Conservation (phyloP, 192 early-diverging fungal genomes). For the Rhizoclosmatium sp. region DNA sequence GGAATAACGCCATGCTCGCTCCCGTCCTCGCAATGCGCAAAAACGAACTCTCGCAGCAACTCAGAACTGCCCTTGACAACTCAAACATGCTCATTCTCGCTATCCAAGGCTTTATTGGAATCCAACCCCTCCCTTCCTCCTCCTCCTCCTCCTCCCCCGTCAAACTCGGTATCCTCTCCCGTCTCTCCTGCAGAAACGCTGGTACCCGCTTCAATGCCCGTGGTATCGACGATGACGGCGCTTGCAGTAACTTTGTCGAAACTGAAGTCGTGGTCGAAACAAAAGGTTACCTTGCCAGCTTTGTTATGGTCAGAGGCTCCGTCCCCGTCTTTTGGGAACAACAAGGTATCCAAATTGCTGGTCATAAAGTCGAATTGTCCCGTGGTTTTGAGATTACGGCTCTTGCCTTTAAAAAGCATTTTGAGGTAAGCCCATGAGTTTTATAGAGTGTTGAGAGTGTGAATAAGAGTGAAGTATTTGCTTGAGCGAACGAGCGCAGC, state of each 20-base stretch:
- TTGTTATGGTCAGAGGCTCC: conserved; percentile 78
- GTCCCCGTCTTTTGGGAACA: conserved; percentile 94
- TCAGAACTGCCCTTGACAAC: conserved; percentile 73
- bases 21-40: conserved; percentile 79
- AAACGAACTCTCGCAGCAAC: conserved; percentile 70
- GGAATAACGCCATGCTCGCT: conserved; percentile 89
- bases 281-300: conserved; percentile 47
- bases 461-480: too few relatives aligned
- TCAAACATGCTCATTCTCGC: conserved; percentile 77
- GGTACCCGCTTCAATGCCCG: conserved; percentile 95
- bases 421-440: conserved; percentile 43
- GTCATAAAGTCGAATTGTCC: conserved; percentile 86
- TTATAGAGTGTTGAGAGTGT: background rate
- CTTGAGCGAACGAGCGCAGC: too few relatives aligned
- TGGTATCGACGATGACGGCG: conserved; percentile 95
- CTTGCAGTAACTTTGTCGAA: conserved; percentile 99
- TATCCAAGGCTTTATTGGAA: conserved; percentile 83
- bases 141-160: conserved; percentile 28
- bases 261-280: conserved; percentile 84
- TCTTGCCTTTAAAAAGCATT: conserved; percentile 77
- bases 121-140: conserved; percentile 28
- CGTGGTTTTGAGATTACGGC: conserved; percentile 81
- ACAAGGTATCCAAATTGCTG: conserved; percentile 74
- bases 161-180: conserved; percentile 66
- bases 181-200: conserved; percentile 80